A percentile compares a stretch with the other conserved stretches of the same genome.
Evolutionary conservation across 2,329 filamentous ascomycete species (phyloP).

Genomic region (Escovopsis weberi): DNA sequence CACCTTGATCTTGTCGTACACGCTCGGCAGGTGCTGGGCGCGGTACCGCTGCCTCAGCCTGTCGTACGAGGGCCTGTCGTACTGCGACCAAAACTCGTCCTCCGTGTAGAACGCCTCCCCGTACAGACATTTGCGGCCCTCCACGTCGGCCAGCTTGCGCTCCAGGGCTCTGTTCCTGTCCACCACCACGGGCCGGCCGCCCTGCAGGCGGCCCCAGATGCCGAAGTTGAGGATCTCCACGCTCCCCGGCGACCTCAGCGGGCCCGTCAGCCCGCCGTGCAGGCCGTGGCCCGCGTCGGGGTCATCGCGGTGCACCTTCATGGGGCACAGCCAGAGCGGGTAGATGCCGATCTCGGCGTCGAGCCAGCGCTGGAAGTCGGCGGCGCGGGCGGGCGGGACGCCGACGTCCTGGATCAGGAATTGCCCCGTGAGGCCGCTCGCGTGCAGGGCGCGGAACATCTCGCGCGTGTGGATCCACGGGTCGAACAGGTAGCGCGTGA

Average conservation of each 20-base stretch:
- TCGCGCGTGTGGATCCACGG: conserved; percentile 47
- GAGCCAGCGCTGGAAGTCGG: conserved; percentile 34
- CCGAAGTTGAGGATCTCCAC: conserved; percentile 43
- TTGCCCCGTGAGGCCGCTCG: conserved; percentile 41
- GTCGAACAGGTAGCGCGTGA: conserved; percentile 47
- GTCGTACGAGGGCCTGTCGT: conserved; percentile 46
- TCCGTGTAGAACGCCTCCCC: conserved; percentile 54
- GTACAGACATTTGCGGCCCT: conserved; percentile 45
- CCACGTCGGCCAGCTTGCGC: conserved; percentile 14
- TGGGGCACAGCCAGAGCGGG: conserved; percentile 42
- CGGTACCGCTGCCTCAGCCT: conserved; percentile 41
- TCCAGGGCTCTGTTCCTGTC: conserved; percentile 45
- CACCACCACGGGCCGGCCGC: conserved; percentile 31
- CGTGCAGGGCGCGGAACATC: conserved; percentile 51
- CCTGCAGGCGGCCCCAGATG: conserved; percentile 40
- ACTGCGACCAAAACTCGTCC: conserved; percentile 53
- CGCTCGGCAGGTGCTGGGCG: conserved; percentile 43
- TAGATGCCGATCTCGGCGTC: conserved; percentile 31
- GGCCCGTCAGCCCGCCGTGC: conserved; percentile 16
- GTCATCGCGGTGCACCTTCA: conserved; percentile 28
- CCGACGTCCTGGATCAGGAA: conserved; percentile 53
- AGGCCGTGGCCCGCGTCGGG: conserved; percentile 30
- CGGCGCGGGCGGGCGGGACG: conserved; percentile 28
- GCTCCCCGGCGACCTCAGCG: too few relatives aligned
- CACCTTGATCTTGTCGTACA: conserved; percentile 54